Evolutionary conservation across 805 yeast species (phyloP).

Genomic region (Metschnikowia orientalis): DNA sequence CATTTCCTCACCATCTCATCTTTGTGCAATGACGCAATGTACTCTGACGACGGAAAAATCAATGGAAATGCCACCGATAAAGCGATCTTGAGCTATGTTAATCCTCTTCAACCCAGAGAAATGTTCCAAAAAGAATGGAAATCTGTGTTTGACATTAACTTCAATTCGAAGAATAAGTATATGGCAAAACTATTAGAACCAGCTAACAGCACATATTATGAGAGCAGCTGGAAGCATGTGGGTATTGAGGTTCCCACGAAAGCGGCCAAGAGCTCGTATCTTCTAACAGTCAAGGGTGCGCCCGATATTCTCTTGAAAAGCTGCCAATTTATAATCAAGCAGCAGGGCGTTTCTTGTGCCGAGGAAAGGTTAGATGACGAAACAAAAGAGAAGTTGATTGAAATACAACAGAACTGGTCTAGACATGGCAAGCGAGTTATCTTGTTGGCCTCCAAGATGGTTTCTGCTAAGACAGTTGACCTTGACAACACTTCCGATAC

Average conservation of each 20-base stretch:
- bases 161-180: constrained; percentile 45
- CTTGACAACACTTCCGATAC: constrained; percentile 13
- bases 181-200: constrained; percentile 34
- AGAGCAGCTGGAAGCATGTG: constrained; percentile 2
- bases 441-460: constrained; percentile 24
- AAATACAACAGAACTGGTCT: constrained; percentile 33
- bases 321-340: constrained; percentile 20
- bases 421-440: constrained; percentile 34
- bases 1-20: constrained; percentile 22
- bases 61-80: constrained; percentile 49
- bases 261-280: constrained; percentile 13
- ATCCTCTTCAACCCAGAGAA: constrained; percentile 14
- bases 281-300: constrained; percentile 41
- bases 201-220: constrained; percentile 1
- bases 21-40: constrained; percentile 35
- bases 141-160: constrained; percentile 29
- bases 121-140: constrained; percentile 18
- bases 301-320: constrained; percentile 39
- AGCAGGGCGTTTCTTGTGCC: constrained; percentile 1
- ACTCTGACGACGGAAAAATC: constrained; percentile 19
- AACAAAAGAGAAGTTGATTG: constrained; percentile 18
- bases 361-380: constrained; percentile 16
- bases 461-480: constrained; percentile 14
- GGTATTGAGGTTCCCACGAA: constrained; percentile 14
- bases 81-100: constrained; percentile 38